Conservation (phyloP, 2,329 filamentous ascomycete genomes). For the Aspergillus tamarii region DNA sequence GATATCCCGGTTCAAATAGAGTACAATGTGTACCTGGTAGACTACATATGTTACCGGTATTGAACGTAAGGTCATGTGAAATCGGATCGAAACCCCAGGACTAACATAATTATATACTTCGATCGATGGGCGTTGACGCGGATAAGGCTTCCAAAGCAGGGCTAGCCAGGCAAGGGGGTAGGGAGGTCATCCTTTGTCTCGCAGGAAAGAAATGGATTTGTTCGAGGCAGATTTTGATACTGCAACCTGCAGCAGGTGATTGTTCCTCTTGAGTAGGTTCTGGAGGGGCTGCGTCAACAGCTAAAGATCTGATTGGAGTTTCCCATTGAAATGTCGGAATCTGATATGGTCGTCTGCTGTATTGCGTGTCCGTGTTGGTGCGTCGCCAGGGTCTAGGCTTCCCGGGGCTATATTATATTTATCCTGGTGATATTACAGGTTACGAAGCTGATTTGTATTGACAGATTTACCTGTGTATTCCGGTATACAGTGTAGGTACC, state of each 20-base stretch:
- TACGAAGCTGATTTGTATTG: not conserved
- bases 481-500: not conserved
- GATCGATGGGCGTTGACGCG: not conserved
- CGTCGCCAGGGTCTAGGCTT: constrained; percentile 8
- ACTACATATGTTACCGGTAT: not conserved
- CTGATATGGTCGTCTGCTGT: not conserved
- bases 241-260: not conserved
- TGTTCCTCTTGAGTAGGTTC: not conserved
- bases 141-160: not conserved
- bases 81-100: not conserved
- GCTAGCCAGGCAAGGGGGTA: not conserved
- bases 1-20: not conserved
- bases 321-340: not conserved
- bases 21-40: not conserved
- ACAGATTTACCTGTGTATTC: not conserved
- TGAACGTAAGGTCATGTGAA: not conserved
- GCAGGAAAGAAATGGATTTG: not conserved
- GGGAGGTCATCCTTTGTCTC: not conserved
- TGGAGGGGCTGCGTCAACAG: not conserved
- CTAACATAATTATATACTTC: not conserved
- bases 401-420: not conserved
- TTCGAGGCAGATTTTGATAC: not conserved
- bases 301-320: not conserved
- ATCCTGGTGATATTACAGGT: not conserved
- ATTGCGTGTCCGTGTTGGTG: constrained; percentile 12